Evolutionary conservation across 1,284 basidiomycete genomes (phyloP), one percentile per base, ranked within the genome.

Genomic region (Ceratobasidium sp.): DNA sequence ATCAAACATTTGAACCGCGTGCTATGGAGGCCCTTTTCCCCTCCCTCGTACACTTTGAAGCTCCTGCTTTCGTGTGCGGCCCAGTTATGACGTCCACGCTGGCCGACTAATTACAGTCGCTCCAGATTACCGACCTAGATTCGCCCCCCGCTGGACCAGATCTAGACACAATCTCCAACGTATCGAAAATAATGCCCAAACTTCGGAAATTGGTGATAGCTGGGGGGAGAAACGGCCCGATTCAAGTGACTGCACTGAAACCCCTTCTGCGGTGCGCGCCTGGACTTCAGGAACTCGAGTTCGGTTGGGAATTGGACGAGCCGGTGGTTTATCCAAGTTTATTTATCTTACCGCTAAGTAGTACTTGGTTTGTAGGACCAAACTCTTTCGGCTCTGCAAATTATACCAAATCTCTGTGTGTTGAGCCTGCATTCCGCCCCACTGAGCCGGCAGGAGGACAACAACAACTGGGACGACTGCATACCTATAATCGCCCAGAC

Each of bases 11-110:
- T 19, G 16, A 19, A 11, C 27, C 62, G 11, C 8, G 27, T 5
- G 0, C 11, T 27, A 43, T 56, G 48, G 49, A 31, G 11, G 19
- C 37, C 11, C 37, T 68, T 7, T 53, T 68, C 24, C 65, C 65
- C 7, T 68, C 65, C 11, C n/a, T 68, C 7, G 1, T n/a, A 27
- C 49, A 56, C n/a, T n/a, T 56, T n/a, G 65, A 68, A 22, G 65
- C 51, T 13, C 49, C 65, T 2, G 31, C 34, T 1, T 68, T 68
- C 41, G 41, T 68, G 9, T 68, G 65, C 41, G 65, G 24, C 8
- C 37, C 37, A 0, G 24, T 54, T 11, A 29, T 68, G 14, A 11
- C 37, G 27, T 68, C 65, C 9, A 27, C 11, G 11, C 65, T 68
- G 1, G 65, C 65, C 2, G 51, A 16, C 14, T 29, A 53, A 39